Evolutionary conservation across 1,284 basidiomycete genomes (phyloP), one percentile per base, ranked within the genome.

Genomic region (Moesziomyces aphidis): DNA sequence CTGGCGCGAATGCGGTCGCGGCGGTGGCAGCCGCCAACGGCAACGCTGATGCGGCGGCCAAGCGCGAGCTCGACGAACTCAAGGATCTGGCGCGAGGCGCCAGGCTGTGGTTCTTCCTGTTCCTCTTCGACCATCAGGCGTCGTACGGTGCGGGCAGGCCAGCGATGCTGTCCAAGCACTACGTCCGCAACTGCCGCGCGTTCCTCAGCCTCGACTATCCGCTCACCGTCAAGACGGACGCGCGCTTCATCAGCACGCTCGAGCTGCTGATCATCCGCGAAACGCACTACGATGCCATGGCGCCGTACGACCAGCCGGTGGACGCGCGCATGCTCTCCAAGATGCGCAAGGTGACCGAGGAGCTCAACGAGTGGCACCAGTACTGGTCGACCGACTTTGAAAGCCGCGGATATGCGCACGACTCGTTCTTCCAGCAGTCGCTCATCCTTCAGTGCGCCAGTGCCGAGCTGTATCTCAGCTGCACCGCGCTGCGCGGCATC

Each of bases 61-160:
- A 61, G 28, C 51, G 66, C 24, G 58, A 59, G 42, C 42, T 75
- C 21, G 72, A 77, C 19, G 63, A 74, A 52, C 55, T 69, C 8
- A 67, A 67, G 49, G 73, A 71, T 43, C 24, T 77, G 31, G 63
- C 69, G 1, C 42, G 67, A 23, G 67, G 75, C 8, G 92, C 93
- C 1, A 88, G 95, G 52, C 94, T 96, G 65, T 97, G 94, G 95
- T 87, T 96, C 67, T 95, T 93, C 83, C 88, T 95, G 44, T 96
- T 95, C 84, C 93, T 93, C 91, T 93, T 94, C 79, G 93, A 94
- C 86, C 93, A 80, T 23, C 58, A 64, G 80, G 89, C 96, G 86
- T 94, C 93, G 1, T 96, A 95, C 77, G 94, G 93, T 3, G 95
- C 92, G 1, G 94, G 94, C 39, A 89, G 93, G 31, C 94, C 95